phyloP scores from a whole-genome alignment of 2,329 filamentous ascomycete species.

The Ophiosphaerella herpotricha region DNA sequence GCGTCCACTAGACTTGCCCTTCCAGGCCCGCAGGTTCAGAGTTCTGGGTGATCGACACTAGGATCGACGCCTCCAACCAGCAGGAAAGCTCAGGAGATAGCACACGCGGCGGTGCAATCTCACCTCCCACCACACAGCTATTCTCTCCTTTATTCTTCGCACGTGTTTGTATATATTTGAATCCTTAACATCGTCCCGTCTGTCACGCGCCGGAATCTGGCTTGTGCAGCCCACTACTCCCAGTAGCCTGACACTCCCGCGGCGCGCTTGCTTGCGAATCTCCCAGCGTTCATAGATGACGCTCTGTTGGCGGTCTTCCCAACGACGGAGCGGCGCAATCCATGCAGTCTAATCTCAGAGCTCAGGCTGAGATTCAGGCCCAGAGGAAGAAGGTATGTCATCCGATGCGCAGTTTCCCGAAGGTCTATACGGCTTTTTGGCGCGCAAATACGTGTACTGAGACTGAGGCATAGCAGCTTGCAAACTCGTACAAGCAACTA shows the following conservation, averaged over 20 bases:
- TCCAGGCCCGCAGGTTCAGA: slow-evolving; percentile 14
- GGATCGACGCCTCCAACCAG: slow-evolving; percentile 17
- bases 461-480: slow-evolving; percentile 66
- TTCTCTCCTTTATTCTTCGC: slow-evolving; percentile 1
- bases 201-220: slow-evolving; percentile 24
- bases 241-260: slow-evolving; percentile 17
- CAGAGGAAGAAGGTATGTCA: slow-evolving; percentile 62
- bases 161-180: slow-evolving; percentile 1
- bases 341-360: slow-evolving; percentile 53
- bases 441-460: not conserved
- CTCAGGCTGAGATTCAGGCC: slow-evolving; percentile 62
- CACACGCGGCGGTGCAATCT: slow-evolving; percentile 8
- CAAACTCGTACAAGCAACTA: slow-evolving; percentile 93
- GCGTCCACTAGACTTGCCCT: not conserved
- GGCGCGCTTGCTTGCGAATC: slow-evolving; percentile 10
- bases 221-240: slow-evolving; percentile 25
- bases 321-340: slow-evolving; percentile 41
- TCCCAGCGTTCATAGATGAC: slow-evolving; percentile 42
- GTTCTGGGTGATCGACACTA: slow-evolving; percentile 26
- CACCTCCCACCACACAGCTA: slow-evolving; percentile 1
- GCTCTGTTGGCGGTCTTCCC: slow-evolving; percentile 34
- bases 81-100: slow-evolving; percentile 21
- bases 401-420: not conserved
- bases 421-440: not conserved
- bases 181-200: slow-evolving; percentile 6